phyloP scores from a whole-genome alignment of 1,284 basidiomycete genomes.

The Psilocybe mexicana region DNA sequence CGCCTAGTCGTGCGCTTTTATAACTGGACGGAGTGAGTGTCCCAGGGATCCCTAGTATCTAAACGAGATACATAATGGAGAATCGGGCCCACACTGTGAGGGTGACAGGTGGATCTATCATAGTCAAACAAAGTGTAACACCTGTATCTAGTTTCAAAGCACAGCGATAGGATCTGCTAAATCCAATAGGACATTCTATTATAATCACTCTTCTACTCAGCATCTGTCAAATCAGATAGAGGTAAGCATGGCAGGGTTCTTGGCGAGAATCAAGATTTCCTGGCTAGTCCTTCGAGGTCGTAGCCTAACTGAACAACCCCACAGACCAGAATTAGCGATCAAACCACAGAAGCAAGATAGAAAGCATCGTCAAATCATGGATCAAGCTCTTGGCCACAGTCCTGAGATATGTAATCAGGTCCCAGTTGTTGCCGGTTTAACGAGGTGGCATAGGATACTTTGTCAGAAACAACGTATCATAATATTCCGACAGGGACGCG shows the following conservation, averaged over 20 bases:
- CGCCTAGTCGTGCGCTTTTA: slow-evolving; percentile 14
- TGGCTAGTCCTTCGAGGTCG: background rate
- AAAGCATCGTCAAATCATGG: too few species aligned
- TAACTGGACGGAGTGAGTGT: slow-evolving; percentile 20
- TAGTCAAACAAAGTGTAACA: slow-evolving; percentile 25
- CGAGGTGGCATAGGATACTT: too few species aligned
- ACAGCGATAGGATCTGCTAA: slow-evolving; percentile 7
- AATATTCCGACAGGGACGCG: too few species aligned
- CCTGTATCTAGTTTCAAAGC: slow-evolving; percentile 12
- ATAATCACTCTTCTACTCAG: slow-evolving; percentile 8
- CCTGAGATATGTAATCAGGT: too few species aligned
- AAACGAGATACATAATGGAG: slow-evolving; percentile 15
- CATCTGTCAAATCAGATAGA: background rate
- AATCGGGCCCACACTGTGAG: slow-evolving; percentile 12
- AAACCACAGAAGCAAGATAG: too few species aligned
- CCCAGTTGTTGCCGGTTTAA: too few species aligned
- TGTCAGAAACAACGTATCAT: too few species aligned
- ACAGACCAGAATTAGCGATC: background rate
- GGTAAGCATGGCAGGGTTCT: background rate
- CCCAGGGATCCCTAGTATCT: slow-evolving; percentile 16
- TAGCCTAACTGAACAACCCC: background rate
- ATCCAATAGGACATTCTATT: slow-evolving; percentile 1
- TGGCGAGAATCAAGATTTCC: background rate
- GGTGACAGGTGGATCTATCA: slow-evolving; percentile 25
- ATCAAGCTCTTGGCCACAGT: too few species aligned